These are phyloP conservation scores for Yarrowia keelungensis DNA, from an alignment of 805 yeast genomes.

Conservation along the genomic window DNA sequence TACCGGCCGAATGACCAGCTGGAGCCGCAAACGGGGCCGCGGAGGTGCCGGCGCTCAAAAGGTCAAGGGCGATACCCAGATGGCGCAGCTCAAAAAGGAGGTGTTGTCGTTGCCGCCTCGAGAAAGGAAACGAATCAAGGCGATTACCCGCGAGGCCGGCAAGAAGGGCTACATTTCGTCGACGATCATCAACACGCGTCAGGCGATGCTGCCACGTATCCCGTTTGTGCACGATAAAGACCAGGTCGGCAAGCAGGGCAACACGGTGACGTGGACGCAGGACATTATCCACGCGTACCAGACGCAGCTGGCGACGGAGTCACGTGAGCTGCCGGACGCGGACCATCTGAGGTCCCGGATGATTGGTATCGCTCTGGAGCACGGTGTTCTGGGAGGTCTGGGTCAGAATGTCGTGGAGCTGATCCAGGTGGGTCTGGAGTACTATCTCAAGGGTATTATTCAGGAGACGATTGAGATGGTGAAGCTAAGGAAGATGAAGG, in stretches of 20 bases:
- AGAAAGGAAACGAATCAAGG: constrained; percentile 84
- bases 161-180: constrained; percentile 61
- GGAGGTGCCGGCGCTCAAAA: constrained; percentile 54
- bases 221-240: constrained; percentile 64
- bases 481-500: constrained; percentile 60
- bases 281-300: constrained; percentile 87
- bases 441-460: constrained; percentile 73
- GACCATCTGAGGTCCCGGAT: constrained; percentile 71
- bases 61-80: constrained; percentile 60
- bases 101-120: constrained; percentile 83
- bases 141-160: constrained; percentile 82
- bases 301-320: constrained; percentile 78
- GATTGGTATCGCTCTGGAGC: constrained; percentile 84
- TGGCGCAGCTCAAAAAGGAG: constrained; percentile 82
- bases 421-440: constrained; percentile 78
- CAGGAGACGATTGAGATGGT: constrained; percentile 78
- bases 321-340: constrained; percentile 81
- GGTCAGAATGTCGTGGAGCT: constrained; percentile 80
- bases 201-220: constrained; percentile 76
- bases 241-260: constrained; percentile 41
- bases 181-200: constrained; percentile 51
- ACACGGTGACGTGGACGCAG: constrained; percentile 77
- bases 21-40: constrained; percentile 59
- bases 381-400: constrained; percentile 85
- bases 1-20: constrained; percentile 50